These are phyloP conservation scores for Colletotrichum falcatum DNA, from an alignment of 2,329 filamentous ascomycete species.

Conservation along the genomic window DNA sequence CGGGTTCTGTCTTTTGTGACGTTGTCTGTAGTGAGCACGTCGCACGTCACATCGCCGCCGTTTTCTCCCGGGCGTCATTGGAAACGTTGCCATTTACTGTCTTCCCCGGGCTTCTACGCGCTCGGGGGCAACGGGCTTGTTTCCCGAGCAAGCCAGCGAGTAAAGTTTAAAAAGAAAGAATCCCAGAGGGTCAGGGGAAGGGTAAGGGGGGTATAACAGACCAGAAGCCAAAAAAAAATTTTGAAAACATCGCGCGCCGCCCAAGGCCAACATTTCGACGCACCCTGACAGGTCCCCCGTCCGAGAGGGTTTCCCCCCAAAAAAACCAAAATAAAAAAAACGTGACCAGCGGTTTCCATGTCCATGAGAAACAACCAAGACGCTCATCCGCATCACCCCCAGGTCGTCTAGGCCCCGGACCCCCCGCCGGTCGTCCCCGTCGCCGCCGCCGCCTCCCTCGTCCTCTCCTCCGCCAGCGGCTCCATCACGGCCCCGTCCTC, in stretches of 20 bases:
- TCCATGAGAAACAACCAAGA: background rate
- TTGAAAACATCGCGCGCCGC: background rate
- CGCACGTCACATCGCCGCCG: background rate
- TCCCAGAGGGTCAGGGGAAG: background rate
- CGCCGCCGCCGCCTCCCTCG: slow-evolving; percentile 8
- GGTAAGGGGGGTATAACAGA: background rate
- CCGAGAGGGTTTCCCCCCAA: too few relatives aligned
- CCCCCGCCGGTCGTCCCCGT: too few relatives aligned
- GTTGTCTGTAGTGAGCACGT: too few relatives aligned
- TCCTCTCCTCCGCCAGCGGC: slow-evolving; percentile 30
- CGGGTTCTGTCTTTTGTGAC: too few relatives aligned
- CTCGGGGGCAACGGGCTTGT: background rate
- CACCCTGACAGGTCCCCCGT: too few relatives aligned
- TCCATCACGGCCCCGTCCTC: slow-evolving; percentile 35
- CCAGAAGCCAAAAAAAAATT: background rate
- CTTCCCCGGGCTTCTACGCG: background rate
- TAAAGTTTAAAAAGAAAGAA: background rate
- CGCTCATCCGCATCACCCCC: too few relatives aligned
- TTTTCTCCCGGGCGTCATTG: background rate
- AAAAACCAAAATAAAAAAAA: too few relatives aligned
- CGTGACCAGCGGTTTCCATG: too few relatives aligned
- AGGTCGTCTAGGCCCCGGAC: background rate
- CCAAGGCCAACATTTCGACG: background rate
- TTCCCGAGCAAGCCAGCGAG: background rate
- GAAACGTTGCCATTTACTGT: background rate